Percentiles rank a stretch among this genome's conserved stretches.
Conservation (phyloP, 1,284 basidiomycete species). For the Ceratobasidium sp. region DNA sequence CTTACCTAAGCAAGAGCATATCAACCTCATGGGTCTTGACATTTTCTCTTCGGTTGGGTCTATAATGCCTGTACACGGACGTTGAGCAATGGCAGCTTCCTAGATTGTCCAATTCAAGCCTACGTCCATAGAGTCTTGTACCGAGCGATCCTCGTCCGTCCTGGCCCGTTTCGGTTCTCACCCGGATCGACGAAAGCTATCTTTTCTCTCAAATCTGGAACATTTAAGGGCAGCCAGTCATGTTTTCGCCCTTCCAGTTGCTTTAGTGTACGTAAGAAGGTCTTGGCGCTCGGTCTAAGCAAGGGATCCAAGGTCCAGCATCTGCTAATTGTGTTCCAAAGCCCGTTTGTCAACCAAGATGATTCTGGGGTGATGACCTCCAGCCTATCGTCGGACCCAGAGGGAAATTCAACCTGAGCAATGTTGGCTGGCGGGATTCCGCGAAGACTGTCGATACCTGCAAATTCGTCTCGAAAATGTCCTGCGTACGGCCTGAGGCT, state of each 20-base stretch:
- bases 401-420: not conserved
- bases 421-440: constrained; percentile 13
- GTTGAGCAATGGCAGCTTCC: too few relatives aligned
- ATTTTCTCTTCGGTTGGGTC: too few relatives aligned
- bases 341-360: constrained; percentile 38
- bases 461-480: constrained; percentile 34
- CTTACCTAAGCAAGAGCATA: too few relatives aligned
- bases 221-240: constrained; percentile 17
- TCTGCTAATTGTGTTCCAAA: constrained; percentile 5
- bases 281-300: constrained; percentile 7
- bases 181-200: not conserved
- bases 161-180: not conserved
- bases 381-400: not conserved
- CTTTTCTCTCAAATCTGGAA: constrained; percentile 8
- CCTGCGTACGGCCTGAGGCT: constrained; percentile 18
- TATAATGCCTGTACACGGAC: too few relatives aligned
- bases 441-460: constrained; percentile 12
- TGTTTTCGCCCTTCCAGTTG: constrained; percentile 5
- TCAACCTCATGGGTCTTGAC: too few relatives aligned
- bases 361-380: not conserved
- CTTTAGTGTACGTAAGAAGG: constrained; percentile 4
- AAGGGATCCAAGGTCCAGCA: constrained; percentile 33
- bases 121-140: constrained; percentile 16
- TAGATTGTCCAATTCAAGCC: not conserved
- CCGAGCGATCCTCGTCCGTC: not conserved